Evolutionary conservation across 2,329 filamentous ascomycete genomes (phyloP).

Genomic region (Ophiocordyceps camponoti-leonardi): DNA sequence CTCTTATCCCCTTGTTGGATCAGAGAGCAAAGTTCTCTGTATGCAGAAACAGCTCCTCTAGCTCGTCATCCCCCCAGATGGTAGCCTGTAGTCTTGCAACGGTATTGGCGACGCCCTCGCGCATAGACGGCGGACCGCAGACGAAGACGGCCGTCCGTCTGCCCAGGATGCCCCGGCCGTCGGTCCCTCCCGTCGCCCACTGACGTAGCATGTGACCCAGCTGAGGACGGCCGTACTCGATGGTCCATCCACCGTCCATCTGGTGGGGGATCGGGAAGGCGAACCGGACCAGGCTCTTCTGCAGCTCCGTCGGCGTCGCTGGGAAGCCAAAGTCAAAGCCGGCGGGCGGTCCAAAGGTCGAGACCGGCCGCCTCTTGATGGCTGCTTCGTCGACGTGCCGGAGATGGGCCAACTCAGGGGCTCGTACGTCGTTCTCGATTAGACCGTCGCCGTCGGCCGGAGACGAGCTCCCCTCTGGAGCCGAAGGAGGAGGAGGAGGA

Average conservation of each 20-base stretch:
- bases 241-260: conserved; percentile 68
- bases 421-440: conserved; percentile 11
- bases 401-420: conserved; percentile 40
- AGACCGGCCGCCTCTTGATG: conserved; percentile 26
- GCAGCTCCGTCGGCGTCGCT: conserved; percentile 69
- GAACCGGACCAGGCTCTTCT: conserved; percentile 80
- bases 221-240: conserved; percentile 82
- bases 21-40: conserved; percentile 87
- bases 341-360: conserved; percentile 39
- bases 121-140: conserved; percentile 75
- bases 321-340: conserved; percentile 72
- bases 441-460: no score
- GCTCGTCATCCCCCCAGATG: conserved; percentile 61
- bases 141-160: conserved; percentile 79
- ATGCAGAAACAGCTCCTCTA: conserved; percentile 86
- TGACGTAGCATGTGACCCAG: conserved; percentile 74
- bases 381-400: conserved; percentile 22
- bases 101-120: conserved; percentile 71
- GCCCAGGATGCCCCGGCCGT: conserved; percentile 55
- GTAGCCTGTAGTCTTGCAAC: conserved; percentile 68
- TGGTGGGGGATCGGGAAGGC: conserved; percentile 58
- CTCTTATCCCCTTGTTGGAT: no score
- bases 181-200: conserved; percentile 54
- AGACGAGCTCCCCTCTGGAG: neutral
- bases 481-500: conserved; percentile 8